Base-by-base conservation (phyloP, 1,284 basidiomycete genomes). In the Naganishia sp. region DNA sequence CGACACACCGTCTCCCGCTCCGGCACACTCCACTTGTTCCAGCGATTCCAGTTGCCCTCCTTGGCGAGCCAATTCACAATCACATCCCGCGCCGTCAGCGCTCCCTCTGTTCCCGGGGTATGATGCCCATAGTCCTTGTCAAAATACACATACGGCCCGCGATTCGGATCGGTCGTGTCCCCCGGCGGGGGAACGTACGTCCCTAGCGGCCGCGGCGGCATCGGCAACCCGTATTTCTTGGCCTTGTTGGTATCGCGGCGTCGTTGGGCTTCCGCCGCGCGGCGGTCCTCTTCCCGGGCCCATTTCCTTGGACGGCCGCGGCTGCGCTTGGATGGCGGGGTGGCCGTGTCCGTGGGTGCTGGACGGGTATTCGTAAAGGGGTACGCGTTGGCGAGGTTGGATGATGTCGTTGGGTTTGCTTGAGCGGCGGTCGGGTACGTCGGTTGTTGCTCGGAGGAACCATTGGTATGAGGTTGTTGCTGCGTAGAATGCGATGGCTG, bases 71-170 rank as follows among this genome's bases (percentile, higher is more conserved):
- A 61, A 61, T 61, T 41, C 18, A 61, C 47, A n/a, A 61, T 25
- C 13, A 61, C 23, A 51, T 61, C 58, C 39, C 58, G n/a, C 39
- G 58, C 58, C 4, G 58, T 41, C 13, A 61, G 6, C 11, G 58
- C 47, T 0, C 47, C 58, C 23, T 50, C 47, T 9, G 47, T 31
- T 1, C 58, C 58, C 1, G 58, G 58, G 9, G 47, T 50, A 10
- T 61, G 58, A 41, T 61, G 47, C 15, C 58, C 58, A 51, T 51
- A 61, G 41, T 61, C 58, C 47, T 51, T 61, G 47, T 61, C 58
- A n/a, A 61, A 61, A n/a, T 50, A 61, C 15, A 61, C n/a, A 35
- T 61, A 61, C 35, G 58, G 58, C 6, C 32, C 41, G 32, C 47
- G 58, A 1, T 49, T 25, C 9, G 18, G n/a, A 18, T 28, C 15